Evolutionary conservation across 768 basidiomycete species (phyloP), one percentile per base, ranked within the genome.

Genomic region (Tulasnella sp.): DNA sequence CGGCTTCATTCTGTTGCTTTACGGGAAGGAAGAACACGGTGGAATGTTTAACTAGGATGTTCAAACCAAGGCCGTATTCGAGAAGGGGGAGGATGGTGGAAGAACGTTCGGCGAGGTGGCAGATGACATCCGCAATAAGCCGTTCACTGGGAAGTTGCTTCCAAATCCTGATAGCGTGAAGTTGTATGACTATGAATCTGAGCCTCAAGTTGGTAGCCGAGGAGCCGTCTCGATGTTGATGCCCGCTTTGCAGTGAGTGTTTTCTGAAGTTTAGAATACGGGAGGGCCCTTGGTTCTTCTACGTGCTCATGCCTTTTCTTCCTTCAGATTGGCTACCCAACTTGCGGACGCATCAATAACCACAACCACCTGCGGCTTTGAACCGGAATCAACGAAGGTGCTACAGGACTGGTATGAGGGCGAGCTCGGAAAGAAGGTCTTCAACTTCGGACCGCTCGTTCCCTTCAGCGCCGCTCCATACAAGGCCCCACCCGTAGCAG

Each of bases 331-430:
- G 41, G 30, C 51, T 12, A n/a, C 30, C 15, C 22, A 53, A 30
- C 24, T 24, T 24, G 52, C 41, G 17, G 52, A 19, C 29, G 52
- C 24, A n/a, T 29, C 42, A 29, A 34, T 34, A 12, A 53, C 34
- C 19, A 34, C 30, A 29, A 34, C 22, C 19, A 34, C 52, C 7
- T 29, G 52, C n/a, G 19, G 31, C 31, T 53, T 53, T 24, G 52
- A 53, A 30, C 52, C 52, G 1, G n/a, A 41, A 30, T 29, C 52
- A 17, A 24, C 25, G 7, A 25, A 43, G 25, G 52, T 25, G 19
- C 30, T 53, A 19, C 30, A 43, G 30, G n/a, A 34, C 4, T 53
- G 52, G 52, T 53, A 53, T 34, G 52, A 53, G 42, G 52, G n/a
- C n/a, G n/a, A n/a, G n/a, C n/a, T n/a, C n/a, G n/a, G n/a, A n/a